Conservation (phyloP, 2,329 filamentous ascomycete species). For the Fusarium irregulare region DNA sequence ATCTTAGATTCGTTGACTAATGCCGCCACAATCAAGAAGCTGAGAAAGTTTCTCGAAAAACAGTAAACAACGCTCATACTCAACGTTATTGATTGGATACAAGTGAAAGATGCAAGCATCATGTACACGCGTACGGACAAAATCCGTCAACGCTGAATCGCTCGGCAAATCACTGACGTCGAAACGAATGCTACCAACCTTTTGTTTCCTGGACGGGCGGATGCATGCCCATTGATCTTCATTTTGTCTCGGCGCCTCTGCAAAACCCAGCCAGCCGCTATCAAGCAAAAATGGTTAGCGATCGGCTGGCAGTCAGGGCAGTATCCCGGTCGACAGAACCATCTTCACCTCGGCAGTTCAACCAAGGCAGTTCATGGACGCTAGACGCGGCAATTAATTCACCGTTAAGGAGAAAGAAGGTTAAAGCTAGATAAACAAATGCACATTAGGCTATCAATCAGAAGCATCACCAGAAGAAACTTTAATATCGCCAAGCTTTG, state of each 20-base stretch:
- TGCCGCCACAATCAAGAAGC: not conserved
- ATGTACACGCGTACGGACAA: not conserved
- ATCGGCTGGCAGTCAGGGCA: not conserved
- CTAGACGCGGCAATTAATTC: constrained; percentile 1
- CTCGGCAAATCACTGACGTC: not conserved
- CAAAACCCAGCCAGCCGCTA: not conserved
- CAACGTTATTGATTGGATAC: not conserved
- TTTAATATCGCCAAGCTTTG: constrained; percentile 21
- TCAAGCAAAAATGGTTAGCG: not conserved
- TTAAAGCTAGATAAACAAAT: not conserved
- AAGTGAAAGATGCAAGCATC: not conserved
- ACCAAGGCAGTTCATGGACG: not conserved
- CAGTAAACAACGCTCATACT: not conserved
- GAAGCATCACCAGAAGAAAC: not conserved
- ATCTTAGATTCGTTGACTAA: not conserved
- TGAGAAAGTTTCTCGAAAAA: no score
- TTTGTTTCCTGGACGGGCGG: not conserved
- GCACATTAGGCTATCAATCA: not conserved
- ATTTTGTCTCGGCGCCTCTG: not conserved
- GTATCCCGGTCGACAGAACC: not conserved
- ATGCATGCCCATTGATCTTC: not conserved
- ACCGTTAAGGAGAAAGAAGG: not conserved
- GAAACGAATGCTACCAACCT: not conserved
- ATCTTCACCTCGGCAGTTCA: not conserved
- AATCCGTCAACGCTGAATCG: not conserved